Evolutionary conservation across 2,329 filamentous ascomycete species (phyloP).

Genomic region (Ophiobolus disseminans): DNA sequence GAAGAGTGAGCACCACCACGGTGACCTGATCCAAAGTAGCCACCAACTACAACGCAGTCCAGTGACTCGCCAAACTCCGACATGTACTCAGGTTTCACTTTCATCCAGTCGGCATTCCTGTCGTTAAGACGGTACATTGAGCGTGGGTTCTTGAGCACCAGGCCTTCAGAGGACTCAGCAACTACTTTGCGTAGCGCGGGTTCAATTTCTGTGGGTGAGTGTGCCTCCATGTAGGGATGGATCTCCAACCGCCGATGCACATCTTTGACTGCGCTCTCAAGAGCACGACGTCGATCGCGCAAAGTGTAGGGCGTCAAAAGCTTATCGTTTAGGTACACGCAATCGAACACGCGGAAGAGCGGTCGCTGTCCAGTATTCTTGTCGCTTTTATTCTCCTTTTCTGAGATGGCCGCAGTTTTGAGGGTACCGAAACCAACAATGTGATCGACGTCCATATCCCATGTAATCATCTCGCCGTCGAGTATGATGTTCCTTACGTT

Average conservation of each 20-base stretch:
- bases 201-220: constrained; percentile 75
- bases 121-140: constrained; percentile 87
- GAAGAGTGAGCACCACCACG: constrained; percentile 83
- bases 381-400: constrained; percentile 73
- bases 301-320: constrained; percentile 83
- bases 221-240: constrained; percentile 73
- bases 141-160: constrained; percentile 91
- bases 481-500: constrained; percentile 87
- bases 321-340: constrained; percentile 83
- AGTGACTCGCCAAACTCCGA: constrained; percentile 91
- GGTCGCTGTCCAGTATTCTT: constrained; percentile 70
- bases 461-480: constrained; percentile 98
- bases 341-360: constrained; percentile 87
- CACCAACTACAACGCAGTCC: constrained; percentile 87
- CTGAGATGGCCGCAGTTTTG: constrained; percentile 85
- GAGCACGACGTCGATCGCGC: constrained; percentile 76
- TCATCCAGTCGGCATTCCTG: constrained; percentile 95
- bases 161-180: constrained; percentile 83
- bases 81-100: constrained; percentile 99
- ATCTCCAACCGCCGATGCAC: constrained; percentile 82
- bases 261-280: constrained; percentile 73
- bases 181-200: constrained; percentile 81
- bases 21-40: constrained; percentile 87
- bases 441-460: constrained; percentile 85
- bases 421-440: constrained; percentile 90